A percentile compares a stretch with the other conserved stretches of the same genome.
These are phyloP conservation scores for Mallotus nudiflorus DNA, from an alignment of 345 rosid species.

Conservation along the genomic window DNA sequence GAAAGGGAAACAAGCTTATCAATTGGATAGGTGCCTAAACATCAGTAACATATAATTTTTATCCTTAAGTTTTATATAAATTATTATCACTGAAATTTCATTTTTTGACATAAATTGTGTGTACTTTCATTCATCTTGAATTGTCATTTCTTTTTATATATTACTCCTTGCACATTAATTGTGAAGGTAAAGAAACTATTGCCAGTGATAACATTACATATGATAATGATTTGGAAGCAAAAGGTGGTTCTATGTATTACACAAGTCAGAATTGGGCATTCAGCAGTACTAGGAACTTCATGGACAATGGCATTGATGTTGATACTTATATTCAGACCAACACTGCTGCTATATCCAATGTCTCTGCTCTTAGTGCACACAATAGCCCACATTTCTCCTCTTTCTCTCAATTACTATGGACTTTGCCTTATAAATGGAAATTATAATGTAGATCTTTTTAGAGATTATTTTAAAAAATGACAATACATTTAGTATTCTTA, in stretches of 20 bases:
- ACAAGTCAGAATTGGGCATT: conserved; percentile 60
- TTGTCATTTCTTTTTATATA: conserved; percentile 34
- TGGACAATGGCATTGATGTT: conserved; percentile 65
- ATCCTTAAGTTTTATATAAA: no score
- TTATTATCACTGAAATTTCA: no score
- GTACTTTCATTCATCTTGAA: background rate
- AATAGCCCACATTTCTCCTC: conserved; percentile 74
- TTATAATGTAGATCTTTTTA: conserved; percentile 70
- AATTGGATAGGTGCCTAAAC: no score
- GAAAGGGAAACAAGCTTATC: no score
- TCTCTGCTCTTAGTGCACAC: conserved; percentile 36
- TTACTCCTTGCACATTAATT: conserved; percentile 65
- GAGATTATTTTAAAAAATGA: conserved; percentile 68
- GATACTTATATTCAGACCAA: conserved; percentile 54
- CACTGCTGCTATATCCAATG: conserved; percentile 50
- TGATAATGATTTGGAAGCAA: conserved; percentile 54
- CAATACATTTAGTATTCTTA: conserved; percentile 51
- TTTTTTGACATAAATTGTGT: background rate
- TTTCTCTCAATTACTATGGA: conserved; percentile 80
- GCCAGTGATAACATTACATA: conserved; percentile 34
- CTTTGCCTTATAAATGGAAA: conserved; percentile 72
- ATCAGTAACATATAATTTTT: no score
- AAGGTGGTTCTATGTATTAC: conserved; percentile 73
- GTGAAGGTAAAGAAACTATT: conserved; percentile 63
- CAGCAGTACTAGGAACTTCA: conserved; percentile 89